These are phyloP conservation scores for Drechslera avenae DNA, from an alignment of 2,329 filamentous ascomycete genomes.

Conservation along the genomic window DNA sequence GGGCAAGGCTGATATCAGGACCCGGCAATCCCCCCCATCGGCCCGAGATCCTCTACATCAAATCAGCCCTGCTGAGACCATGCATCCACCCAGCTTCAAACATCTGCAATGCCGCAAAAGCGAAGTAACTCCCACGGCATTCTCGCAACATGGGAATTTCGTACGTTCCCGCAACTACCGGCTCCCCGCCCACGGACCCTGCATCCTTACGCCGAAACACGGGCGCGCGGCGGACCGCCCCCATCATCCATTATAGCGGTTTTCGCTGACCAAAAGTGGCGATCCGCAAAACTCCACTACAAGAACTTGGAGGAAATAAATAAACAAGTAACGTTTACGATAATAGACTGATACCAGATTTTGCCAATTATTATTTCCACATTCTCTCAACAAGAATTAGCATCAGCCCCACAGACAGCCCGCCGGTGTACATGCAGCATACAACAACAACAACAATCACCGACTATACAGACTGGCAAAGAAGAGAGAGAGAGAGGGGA, in stretches of 20 bases:
- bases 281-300: background rate
- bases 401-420: background rate
- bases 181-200: constrained; percentile 16
- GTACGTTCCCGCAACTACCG: background rate
- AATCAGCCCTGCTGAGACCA: too few relatives aligned
- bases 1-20: too few relatives aligned
- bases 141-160: too few relatives aligned
- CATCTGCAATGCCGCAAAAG: too few relatives aligned
- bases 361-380: too few relatives aligned
- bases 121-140: too few relatives aligned
- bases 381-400: too few relatives aligned
- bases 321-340: background rate
- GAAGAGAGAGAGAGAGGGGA: background rate
- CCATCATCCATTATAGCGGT: constrained; percentile 2
- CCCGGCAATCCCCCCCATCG: too few relatives aligned
- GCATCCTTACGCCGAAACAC: background rate
- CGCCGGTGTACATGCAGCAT: background rate
- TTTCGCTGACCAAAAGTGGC: background rate
- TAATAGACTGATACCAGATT: too few relatives aligned
- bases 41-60: too few relatives aligned
- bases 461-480: background rate
- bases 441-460: too few relatives aligned
- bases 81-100: too few relatives aligned
- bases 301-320: background rate
- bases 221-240: constrained; percentile 2